Percentiles rank a stretch among this genome's conserved stretches.
These are phyloP conservation scores for Chaetomium globosum DNA, from an alignment of 2,329 filamentous ascomycete species.

Conservation along the genomic window DNA sequence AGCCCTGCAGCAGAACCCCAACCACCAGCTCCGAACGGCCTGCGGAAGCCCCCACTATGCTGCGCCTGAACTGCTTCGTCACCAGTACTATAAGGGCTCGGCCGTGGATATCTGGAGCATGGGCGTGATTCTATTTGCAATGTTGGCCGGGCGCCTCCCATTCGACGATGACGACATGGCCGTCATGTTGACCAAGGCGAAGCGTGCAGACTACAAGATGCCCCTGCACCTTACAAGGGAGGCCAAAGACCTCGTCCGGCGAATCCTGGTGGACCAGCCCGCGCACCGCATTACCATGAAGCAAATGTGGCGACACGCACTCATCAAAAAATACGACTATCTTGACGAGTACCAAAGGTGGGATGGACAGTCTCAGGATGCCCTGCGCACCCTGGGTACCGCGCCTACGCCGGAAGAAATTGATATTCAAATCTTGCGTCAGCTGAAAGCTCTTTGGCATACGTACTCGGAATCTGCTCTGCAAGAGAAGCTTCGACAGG, in stretches of 20 bases:
- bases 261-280: slow-evolving; percentile 79
- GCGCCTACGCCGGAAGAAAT: slow-evolving; percentile 66
- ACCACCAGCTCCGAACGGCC: slow-evolving; percentile 79
- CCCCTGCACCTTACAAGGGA: slow-evolving; percentile 65
- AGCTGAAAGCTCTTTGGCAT: slow-evolving; percentile 90
- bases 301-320: slow-evolving; percentile 82
- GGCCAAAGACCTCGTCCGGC: slow-evolving; percentile 74
- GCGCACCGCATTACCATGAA: slow-evolving; percentile 76
- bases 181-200: slow-evolving; percentile 63
- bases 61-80: slow-evolving; percentile 84
- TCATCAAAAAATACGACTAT: slow-evolving; percentile 82
- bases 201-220: slow-evolving; percentile 63
- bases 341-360: slow-evolving; percentile 67
- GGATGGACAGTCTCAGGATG: slow-evolving; percentile 56
- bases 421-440: slow-evolving; percentile 78
- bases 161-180: slow-evolving; percentile 72
- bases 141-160: slow-evolving; percentile 80
- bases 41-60: slow-evolving; percentile 98
- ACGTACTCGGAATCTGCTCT: slow-evolving; percentile 74
- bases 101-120: slow-evolving; percentile 94
- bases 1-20: slow-evolving; percentile 78
- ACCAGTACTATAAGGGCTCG: slow-evolving; percentile 76
- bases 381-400: slow-evolving; percentile 64
- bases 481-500: slow-evolving; percentile 65
- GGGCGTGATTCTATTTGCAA: slow-evolving; percentile 85